Percentiles rank a stretch among this genome's conserved stretches.
Conservation (phyloP, 352 stramenopile genomes). For the Pythium monospermum region DNA sequence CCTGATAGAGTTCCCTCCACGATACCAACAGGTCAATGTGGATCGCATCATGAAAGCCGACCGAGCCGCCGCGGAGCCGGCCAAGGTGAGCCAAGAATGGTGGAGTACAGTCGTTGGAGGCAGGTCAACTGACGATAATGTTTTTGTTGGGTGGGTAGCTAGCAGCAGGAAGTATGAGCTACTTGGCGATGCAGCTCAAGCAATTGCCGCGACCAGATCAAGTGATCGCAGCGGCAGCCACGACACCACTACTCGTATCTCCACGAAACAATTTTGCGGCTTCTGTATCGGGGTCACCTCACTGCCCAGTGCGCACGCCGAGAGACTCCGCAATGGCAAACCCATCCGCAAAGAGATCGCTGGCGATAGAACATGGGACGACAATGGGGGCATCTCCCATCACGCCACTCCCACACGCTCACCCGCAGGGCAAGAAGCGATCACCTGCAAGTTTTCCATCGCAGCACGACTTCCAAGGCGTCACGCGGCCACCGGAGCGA, state of each 20-base stretch:
- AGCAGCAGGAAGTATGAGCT: constrained; percentile 38
- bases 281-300: neutral
- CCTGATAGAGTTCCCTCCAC: neutral
- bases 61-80: constrained; percentile 16
- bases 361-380: neutral
- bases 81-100: constrained; percentile 33
- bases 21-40: constrained; percentile 31
- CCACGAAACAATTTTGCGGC: neutral
- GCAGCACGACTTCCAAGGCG: too few relatives aligned
- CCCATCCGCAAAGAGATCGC: neutral
- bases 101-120: neutral
- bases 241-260: neutral
- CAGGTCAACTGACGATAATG: neutral
- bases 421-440: too few relatives aligned
- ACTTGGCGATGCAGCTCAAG: constrained; percentile 39
- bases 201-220: constrained; percentile 31
- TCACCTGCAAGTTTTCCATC: too few relatives aligned
- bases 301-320: neutral
- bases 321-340: neutral
- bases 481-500: neutral
- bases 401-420: neutral
- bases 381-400: neutral
- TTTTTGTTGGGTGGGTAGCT: constrained; percentile 6
- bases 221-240: constrained; percentile 26
- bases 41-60: constrained; percentile 37